phyloP scores from a whole-genome alignment of 2,329 filamentous ascomycete genomes.

The Graphiopsis chlorocephala region DNA sequence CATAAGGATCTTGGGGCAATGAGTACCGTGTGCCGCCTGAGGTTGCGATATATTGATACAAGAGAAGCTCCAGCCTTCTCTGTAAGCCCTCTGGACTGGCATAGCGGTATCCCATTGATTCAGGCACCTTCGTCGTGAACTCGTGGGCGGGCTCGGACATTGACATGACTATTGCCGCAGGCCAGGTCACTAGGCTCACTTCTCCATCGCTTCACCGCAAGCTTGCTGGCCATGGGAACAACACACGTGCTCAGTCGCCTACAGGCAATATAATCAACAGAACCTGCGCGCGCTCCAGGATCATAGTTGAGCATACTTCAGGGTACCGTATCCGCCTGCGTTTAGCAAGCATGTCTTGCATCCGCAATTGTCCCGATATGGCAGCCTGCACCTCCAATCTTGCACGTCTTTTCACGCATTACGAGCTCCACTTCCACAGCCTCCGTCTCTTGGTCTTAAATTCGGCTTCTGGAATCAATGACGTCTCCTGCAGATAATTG shows the following conservation, averaged over 20 bases:
- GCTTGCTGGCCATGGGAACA: neutral
- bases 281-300: neutral
- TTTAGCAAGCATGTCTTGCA: neutral
- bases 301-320: neutral
- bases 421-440: neutral
- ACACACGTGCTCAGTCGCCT: neutral
- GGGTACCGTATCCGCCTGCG: neutral
- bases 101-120: no score
- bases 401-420: neutral
- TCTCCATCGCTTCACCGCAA: neutral
- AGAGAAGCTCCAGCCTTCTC: neutral
- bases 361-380: neutral
- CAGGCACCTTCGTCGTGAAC: neutral
- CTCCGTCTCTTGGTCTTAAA: neutral
- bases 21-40: conserved; percentile 15
- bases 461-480: neutral
- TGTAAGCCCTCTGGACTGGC: neutral
- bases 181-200: neutral
- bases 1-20: conserved; percentile 9
- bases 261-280: neutral
- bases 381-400: neutral
- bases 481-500: neutral
- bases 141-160: neutral
- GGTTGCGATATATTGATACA: neutral
- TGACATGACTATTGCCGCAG: neutral